Conservation (phyloP, 441 rosid species). For the Aquilaria agallochum region DNA sequence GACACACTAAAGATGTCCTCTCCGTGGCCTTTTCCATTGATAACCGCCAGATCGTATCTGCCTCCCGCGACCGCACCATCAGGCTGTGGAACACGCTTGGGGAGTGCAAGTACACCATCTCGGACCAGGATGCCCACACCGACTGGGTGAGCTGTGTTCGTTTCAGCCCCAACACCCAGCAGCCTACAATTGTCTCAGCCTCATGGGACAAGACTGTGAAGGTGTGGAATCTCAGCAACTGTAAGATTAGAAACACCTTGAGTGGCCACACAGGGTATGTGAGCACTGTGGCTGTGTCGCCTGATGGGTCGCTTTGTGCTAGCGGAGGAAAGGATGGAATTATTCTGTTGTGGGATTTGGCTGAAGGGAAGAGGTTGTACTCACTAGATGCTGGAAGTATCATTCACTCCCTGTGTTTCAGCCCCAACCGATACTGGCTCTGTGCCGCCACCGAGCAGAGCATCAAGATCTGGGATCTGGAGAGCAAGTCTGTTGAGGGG, state of each 20-base stretch:
- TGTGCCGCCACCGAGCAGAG: constrained; percentile 91
- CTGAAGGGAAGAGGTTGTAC: constrained; percentile 91
- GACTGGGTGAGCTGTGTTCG: constrained; percentile 95
- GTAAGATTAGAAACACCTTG: constrained; percentile 74
- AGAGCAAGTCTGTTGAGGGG: constrained; percentile 91
- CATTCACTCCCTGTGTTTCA: constrained; percentile 79
- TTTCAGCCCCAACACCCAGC: constrained; percentile 73
- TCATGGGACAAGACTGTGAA: constrained; percentile 89
- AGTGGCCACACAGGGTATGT: constrained; percentile 81
- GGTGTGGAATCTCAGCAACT: constrained; percentile 91
- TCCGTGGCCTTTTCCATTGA: constrained; percentile 96
- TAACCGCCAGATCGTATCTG: constrained; percentile 97
- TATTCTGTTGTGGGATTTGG: constrained; percentile 89
- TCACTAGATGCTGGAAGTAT: constrained; percentile 76
- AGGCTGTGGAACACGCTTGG: constrained; percentile 93
- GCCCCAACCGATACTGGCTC: constrained; percentile 97
- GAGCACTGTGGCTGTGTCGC: constrained; percentile 92
- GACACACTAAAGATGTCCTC: constrained; percentile 92
- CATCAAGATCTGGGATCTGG: constrained; percentile 96
- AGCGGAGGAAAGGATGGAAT: constrained; percentile 96
- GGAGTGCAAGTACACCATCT: constrained; percentile 89
- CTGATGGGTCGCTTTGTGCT: constrained; percentile 95
- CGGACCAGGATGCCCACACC: constrained; percentile 67
- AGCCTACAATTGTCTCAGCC: constrained; percentile 81
- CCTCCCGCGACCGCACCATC: constrained; percentile 84